A percentile compares a stretch with the other conserved stretches of the same genome.
Evolutionary conservation across 768 basidiomycete species (phyloP).

Genomic region (Macrolepiota albuminosa): DNA sequence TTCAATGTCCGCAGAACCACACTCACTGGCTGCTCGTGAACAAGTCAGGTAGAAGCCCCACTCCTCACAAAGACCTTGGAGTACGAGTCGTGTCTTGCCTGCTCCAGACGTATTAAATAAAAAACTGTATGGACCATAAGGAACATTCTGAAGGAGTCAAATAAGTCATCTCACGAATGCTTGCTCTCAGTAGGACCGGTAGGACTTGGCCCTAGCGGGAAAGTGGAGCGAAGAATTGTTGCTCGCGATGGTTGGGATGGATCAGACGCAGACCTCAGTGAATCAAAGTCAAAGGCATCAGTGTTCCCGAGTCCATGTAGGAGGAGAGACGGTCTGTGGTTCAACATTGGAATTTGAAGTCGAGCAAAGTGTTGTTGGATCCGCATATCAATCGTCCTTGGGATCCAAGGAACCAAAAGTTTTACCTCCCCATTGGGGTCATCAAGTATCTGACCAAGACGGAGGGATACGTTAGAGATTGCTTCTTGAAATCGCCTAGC

Average conservation of each 20-base stretch:
- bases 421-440: neutral
- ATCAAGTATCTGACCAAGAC: neutral
- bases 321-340: neutral
- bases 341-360: neutral
- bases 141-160: neutral
- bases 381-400: neutral
- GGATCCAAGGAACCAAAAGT: neutral
- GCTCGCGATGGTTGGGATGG: neutral
- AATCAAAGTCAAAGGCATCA: neutral
- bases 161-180: neutral
- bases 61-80: neutral
- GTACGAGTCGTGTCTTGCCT: neutral
- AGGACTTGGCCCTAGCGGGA: neutral
- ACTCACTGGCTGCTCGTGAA: neutral
- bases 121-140: neutral
- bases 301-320: neutral
- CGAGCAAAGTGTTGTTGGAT: neutral
- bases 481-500: neutral
- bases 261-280: neutral
- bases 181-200: neutral
- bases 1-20: neutral
- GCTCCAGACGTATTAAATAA: neutral
- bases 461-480: neutral
- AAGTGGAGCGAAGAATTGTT: neutral
- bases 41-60: constrained; percentile 3